These are phyloP conservation scores for Epichloe brachyelytri DNA, from an alignment of 2,329 filamentous ascomycete genomes.

Conservation along the genomic window DNA sequence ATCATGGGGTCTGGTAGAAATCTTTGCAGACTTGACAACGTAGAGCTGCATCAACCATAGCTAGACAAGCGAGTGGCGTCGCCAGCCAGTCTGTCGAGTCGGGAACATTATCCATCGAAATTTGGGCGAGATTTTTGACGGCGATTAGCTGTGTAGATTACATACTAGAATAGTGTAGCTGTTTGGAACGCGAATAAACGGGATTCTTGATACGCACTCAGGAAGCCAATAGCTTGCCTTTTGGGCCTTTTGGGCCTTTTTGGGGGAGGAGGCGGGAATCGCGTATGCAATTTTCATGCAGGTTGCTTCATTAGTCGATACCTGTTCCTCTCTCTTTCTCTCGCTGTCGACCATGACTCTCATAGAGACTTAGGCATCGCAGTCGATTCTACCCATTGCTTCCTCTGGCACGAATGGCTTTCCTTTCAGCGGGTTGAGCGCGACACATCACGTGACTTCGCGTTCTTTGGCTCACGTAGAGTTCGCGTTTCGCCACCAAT, in stretches of 20 bases:
- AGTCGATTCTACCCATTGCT: neutral
- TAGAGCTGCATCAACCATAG: constrained; percentile 67
- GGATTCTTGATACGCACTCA: neutral
- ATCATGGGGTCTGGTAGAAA: constrained; percentile 93
- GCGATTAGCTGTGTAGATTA: neutral
- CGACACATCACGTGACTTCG: constrained; percentile 22
- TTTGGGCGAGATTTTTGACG: constrained; percentile 8
- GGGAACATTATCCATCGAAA: constrained; percentile 34
- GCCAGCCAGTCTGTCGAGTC: constrained; percentile 79
- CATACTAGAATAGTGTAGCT: neutral
- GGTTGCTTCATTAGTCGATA: neutral
- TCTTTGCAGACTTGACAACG: constrained; percentile 98
- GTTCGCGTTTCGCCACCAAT: neutral
- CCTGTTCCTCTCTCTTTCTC: neutral
- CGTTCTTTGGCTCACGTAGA: constrained; percentile 11
- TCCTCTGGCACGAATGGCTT: no score
- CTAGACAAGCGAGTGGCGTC: constrained; percentile 54
- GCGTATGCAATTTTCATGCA: neutral
- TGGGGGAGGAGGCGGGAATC: neutral
- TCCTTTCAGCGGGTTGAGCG: no score
- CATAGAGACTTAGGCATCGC: neutral
- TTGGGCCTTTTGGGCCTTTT: neutral
- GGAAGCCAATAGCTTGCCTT: neutral
- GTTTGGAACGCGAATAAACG: neutral
- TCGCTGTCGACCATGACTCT: neutral